Evolutionary conservation across 1,284 basidiomycete genomes (phyloP), one percentile per base, ranked within the genome.

Genomic region (Porogramme epimiltina): DNA sequence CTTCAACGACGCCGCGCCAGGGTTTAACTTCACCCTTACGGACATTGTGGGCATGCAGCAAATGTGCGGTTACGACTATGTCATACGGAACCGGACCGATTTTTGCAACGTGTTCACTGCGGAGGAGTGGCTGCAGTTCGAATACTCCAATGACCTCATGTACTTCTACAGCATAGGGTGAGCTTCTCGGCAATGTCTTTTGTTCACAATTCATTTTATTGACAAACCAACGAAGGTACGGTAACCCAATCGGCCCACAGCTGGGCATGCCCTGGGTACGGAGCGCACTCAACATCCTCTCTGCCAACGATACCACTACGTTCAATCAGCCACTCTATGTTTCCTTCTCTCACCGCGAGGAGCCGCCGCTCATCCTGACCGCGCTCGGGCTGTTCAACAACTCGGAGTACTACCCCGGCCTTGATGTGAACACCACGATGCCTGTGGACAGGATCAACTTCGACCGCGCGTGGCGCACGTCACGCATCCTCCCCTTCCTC

Each of bases 371-470:
- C 42, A 47, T 63, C 31, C 48, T 61, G 20, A 59, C 59, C 49
- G 62, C 62, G 33, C 60, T 63, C 36, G 55, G 55, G 31, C 60
- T 63, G 19, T 63, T 61, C 60, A 63, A 63, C 52, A 58, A 59
- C 48, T 61, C 59, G 2, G 61, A 52, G 6, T 56, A 56, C 45
- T 55, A 55, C 50, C 54, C 51, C 19, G 18, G 20, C 13, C 48
- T 59, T 11, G 48, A 58, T 46, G 56, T 59, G 42, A 63, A 63
- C 52, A 42, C 25, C 19, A 58, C 59, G 22, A 61, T 63, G 57
- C 59, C 62, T 13, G 52, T 56, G 10, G 52, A 57, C 50, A 33
- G 54, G 31, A 61, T 63, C 58, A 63, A 63, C 56, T 52, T 55
- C 52, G 39, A 38, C 20, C 59, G 62, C 42, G 59, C 55, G 25